Evolutionary conservation across 257 asterid genomes (phyloP).

Genomic region (Nyctanthes arbortristis): DNA sequence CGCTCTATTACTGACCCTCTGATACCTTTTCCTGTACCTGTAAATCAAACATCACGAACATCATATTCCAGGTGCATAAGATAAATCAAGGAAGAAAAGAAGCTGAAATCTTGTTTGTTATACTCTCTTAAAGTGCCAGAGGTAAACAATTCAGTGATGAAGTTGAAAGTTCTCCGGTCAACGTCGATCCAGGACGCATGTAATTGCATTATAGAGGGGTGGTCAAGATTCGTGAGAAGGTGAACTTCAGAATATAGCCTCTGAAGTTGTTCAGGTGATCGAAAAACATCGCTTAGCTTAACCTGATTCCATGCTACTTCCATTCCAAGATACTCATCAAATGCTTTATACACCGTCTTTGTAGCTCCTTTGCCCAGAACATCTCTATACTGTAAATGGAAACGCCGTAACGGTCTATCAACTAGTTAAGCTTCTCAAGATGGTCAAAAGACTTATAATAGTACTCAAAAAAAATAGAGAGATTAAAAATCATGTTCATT

Average conservation of each 20-base stretch:
- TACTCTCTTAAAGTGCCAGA: conserved; percentile 89
- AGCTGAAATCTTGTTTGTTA: neutral
- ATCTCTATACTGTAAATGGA: conserved; percentile 57
- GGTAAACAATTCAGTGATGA: conserved; percentile 80
- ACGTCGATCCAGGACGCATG: conserved; percentile 63
- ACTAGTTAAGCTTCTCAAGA: too few relatives aligned
- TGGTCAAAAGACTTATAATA: too few relatives aligned
- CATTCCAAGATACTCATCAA: conserved; percentile 64
- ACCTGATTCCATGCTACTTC: conserved; percentile 94
- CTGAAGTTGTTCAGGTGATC: conserved; percentile 55
- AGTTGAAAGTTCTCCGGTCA: conserved; percentile 64
- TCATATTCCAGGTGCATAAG: too few relatives aligned
- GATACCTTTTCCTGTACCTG: conserved; percentile 63
- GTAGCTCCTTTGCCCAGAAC: conserved; percentile 84
- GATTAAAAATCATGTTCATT: too few relatives aligned
- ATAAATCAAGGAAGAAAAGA: neutral
- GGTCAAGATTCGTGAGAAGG: conserved; percentile 67
- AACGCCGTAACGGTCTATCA: neutral
- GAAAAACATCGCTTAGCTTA: conserved; percentile 47
- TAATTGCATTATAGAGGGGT: conserved; percentile 61
- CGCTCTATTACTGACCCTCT: conserved; percentile 47
- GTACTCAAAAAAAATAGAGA: too few relatives aligned
- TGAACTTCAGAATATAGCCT: conserved; percentile 79
- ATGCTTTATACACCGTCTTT: conserved; percentile 71
- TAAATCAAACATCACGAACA: neutral